These are phyloP conservation scores for Hebeloma cylindrosporum DNA, from an alignment of 768 basidiomycete species.

Conservation along the genomic window DNA sequence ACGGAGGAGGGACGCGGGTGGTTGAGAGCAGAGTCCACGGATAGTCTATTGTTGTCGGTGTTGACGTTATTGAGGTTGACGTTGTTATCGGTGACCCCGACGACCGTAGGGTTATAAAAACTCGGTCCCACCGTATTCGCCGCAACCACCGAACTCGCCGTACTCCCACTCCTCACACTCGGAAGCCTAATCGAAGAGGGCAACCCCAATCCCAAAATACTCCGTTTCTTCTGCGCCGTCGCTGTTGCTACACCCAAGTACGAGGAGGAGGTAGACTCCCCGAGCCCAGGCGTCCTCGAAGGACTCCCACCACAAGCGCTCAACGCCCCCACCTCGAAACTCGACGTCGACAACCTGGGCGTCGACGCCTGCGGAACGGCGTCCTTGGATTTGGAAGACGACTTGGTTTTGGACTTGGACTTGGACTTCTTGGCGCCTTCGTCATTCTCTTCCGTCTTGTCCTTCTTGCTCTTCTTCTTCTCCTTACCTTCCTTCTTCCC, in stretches of 20 bases:
- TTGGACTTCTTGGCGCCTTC: conserved; percentile 4
- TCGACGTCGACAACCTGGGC: conserved; percentile 54
- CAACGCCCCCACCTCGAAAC: conserved; percentile 67
- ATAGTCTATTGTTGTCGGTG: conserved; percentile 31
- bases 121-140: too few species aligned
- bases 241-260: conserved; percentile 25
- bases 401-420: not conserved
- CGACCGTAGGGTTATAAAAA: too few species aligned
- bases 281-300: not conserved
- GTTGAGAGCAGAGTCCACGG: conserved; percentile 36
- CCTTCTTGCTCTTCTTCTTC: conserved; percentile 33
- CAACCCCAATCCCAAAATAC: conserved; percentile 61
- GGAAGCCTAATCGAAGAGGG: conserved; percentile 55
- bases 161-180: conserved; percentile 37
- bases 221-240: conserved; percentile 59
- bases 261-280: not conserved
- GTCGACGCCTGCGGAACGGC: conserved; percentile 28
- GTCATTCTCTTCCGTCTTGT: conserved; percentile 25
- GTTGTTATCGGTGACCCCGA: too few species aligned
- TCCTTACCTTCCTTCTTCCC: conserved; percentile 33
- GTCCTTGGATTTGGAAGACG: conserved; percentile 3
- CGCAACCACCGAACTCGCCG: too few species aligned
- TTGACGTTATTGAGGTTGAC: conserved; percentile 1
- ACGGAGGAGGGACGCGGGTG: conserved; percentile 15
- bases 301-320: conserved; percentile 33